Evolutionary conservation across 306 rosid species (phyloP).

Genomic region (Acacia melanoxylon): DNA sequence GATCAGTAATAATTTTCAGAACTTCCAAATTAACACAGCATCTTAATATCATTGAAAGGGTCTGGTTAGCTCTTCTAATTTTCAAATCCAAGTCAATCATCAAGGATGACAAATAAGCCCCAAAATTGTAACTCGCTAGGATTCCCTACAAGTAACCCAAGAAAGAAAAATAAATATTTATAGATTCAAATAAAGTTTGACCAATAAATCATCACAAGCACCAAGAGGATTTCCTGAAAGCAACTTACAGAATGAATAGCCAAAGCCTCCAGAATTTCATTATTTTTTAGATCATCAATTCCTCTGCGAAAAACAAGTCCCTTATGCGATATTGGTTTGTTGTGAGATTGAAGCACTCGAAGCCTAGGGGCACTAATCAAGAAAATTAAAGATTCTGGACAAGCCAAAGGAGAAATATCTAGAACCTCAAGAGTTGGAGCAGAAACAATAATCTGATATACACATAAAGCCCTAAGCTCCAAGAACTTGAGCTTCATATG

Average conservation of each 20-base stretch:
- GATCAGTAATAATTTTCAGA: slow-evolving; percentile 26
- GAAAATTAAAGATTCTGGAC: neutral
- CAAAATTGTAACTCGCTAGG: neutral
- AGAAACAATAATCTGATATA: slow-evolving; percentile 3
- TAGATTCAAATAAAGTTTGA: neutral
- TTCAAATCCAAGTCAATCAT: slow-evolving; percentile 36
- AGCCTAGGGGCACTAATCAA: neutral
- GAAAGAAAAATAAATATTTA: neutral
- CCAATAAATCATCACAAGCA: neutral
- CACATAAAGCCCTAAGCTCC: slow-evolving; percentile 5
- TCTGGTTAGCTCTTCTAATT: neutral
- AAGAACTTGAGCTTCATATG: neutral
- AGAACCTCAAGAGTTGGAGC: neutral
- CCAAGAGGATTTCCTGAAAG: neutral
- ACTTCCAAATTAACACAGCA: neutral
- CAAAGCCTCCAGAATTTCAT: slow-evolving; percentile 30
- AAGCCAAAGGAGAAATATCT: slow-evolving; percentile 1
- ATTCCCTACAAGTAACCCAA: neutral
- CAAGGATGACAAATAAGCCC: neutral
- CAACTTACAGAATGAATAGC: slow-evolving; percentile 20
- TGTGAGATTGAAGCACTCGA: neutral
- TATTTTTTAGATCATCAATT: neutral
- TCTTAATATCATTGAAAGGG: neutral
- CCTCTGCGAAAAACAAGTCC: fast-evolving
- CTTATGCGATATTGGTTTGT: neutral